Base-by-base conservation (phyloP, 345 rosid species). In the Arabidopsis arenosa region DNA sequence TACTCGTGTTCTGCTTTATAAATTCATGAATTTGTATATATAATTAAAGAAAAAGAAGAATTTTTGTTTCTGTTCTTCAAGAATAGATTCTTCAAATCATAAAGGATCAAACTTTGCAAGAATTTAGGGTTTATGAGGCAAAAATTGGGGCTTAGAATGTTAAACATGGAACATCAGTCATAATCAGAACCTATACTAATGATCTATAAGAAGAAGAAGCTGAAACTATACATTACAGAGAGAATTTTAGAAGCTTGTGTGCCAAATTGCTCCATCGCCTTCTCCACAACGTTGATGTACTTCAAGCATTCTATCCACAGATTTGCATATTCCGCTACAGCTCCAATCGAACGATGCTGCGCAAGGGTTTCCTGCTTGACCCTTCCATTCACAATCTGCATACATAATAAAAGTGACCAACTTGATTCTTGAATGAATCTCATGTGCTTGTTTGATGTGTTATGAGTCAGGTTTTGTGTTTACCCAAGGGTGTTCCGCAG, bases 301-400 rank as follows among this genome's bases (percentile, higher is more conserved):
- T 15, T 63, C 67, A 48, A 63, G 83, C 95, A 94, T 94, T 74
- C 94, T 85, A 59, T 90, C 90, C 4, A 80, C 96, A 0, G 98
- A 93, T 62, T 84, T 89, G 88, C 98, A 91, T 57, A 91, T 81
- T 13, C 98, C 98, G 13, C 97, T 94, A 79, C 97, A 94, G 1
- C 85, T 76, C 92, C 94, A 92, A 49, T 92, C 98, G 37, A 88
- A 94, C 0, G 98, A 92, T 2, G 97, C 98, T 76, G 86, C 89
- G 10, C 98, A 93, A 3, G 79, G 77, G 44, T 88, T 86, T 10
- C 96, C 98, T 2, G 87, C 91, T 70, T 82, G 80, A 33, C 90
- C 87, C 80, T 91, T 94, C 89, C 88, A 82, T 56, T 85, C 87
- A 40, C 98, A 94, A 62, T 90, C 98, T 90, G 69, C 17, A 53